Evolutionary conservation across 2,329 filamentous ascomycete genomes (phyloP).

Genomic region (Claviceps arundinis): DNA sequence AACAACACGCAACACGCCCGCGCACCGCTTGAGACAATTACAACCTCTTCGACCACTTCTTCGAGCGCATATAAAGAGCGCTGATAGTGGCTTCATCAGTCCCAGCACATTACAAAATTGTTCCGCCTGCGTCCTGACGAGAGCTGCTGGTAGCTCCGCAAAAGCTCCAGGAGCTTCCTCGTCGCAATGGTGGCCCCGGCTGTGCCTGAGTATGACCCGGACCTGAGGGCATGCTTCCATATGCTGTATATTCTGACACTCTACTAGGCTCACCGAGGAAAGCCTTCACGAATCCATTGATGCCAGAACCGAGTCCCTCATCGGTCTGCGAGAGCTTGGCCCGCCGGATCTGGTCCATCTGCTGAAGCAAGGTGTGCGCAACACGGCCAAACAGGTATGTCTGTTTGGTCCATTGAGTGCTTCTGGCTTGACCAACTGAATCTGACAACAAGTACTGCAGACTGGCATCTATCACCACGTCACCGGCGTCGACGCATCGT

Average conservation of each 20-base stretch:
- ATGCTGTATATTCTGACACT: slow-evolving; percentile 10
- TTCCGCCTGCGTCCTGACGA: neutral
- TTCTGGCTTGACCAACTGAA: neutral
- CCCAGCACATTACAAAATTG: neutral
- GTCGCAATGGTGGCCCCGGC: slow-evolving; percentile 58
- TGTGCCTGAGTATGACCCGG: slow-evolving; percentile 52
- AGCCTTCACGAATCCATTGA: slow-evolving; percentile 84
- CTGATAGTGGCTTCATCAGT: neutral
- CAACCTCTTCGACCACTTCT: neutral
- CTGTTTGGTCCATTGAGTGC: neutral
- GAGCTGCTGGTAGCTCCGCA: neutral
- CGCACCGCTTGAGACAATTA: neutral
- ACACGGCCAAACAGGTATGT: slow-evolving; percentile 40
- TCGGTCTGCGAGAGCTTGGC: slow-evolving; percentile 78
- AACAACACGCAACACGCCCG: no score
- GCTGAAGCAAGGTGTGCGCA: slow-evolving; percentile 57
- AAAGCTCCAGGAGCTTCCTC: slow-evolving; percentile 7
- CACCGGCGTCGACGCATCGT: slow-evolving; percentile 91
- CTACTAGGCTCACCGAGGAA: slow-evolving; percentile 76
- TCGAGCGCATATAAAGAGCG: neutral
- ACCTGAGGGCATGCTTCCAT: neutral
- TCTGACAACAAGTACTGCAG: slow-evolving; percentile 29
- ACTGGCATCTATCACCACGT: slow-evolving; percentile 95
- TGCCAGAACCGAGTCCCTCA: slow-evolving; percentile 77
- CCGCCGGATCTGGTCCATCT: slow-evolving; percentile 93